Evolutionary conservation across 768 basidiomycete genomes (phyloP), one percentile per base, ranked within the genome.

Genomic region (Pleurotus eryngii): DNA sequence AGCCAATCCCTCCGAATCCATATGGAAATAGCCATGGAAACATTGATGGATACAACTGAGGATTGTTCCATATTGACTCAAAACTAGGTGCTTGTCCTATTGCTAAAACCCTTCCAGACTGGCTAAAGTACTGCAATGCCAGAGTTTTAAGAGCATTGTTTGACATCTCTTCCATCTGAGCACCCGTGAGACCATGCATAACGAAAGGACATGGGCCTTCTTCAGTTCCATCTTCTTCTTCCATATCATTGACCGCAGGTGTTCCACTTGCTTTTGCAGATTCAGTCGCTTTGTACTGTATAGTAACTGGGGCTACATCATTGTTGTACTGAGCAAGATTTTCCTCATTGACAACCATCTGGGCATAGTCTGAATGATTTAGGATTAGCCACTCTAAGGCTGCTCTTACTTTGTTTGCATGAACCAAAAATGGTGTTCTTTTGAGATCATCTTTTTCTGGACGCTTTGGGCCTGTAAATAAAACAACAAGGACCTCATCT

Each of bases 21-120:
- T 76, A 77, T 6, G 72, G 76, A 67, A 73, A 79, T 1, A 78
- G 50, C 70, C 71, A 72, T 1, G 68, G 72, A 60, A 72, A 66
- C 64, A 70, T 72, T 35, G 59, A 59, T 1, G 69, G 69, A 50
- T 20, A 20, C 20, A 20, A 20, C 12, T 60, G 40, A 9, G 66
- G 63, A 58, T 74, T 74, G 17, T 64, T 50, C 27, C 55, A 65
- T 3, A 65, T 55, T 26, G 65, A 64, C 43, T 68, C 59, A 4
- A 66, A 61, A 2, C 57, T 14, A 1, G 43, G 18, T 1, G 26
- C 42, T 46, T 65, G 64, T 7, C 66, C 69, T 24, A 68, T 60
- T 0, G 42, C 65, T 0, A 74, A 46, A 7, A 67, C 57, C 18
- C 57, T 60, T 8, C 59, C 56, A 42, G 50, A 46, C 11, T 58